Evolutionary conservation across 164 flowering plant genomes (phyloP).

Genomic region (Echeveria elegans): DNA sequence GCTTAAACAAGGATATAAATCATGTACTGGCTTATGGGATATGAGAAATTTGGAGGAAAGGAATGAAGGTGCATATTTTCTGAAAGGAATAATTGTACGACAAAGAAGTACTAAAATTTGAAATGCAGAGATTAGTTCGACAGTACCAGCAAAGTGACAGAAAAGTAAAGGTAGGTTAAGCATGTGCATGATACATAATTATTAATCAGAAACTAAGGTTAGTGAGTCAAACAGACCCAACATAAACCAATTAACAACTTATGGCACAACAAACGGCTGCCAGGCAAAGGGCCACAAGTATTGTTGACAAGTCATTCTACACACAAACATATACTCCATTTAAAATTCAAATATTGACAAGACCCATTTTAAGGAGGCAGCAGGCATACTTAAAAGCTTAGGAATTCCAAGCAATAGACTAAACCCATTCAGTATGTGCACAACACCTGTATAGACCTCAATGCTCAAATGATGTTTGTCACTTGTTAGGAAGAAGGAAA

Average conservation of each 20-base stretch:
- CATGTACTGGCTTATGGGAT: too few relatives aligned
- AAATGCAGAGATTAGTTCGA: background rate
- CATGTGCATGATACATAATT: background rate
- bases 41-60: background rate
- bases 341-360: constrained; percentile 1
- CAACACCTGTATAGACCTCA: constrained; percentile 3
- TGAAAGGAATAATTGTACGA: background rate
- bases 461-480: constrained; percentile 14
- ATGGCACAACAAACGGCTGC: background rate
- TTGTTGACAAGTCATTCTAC: constrained; percentile 4
- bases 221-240: constrained; percentile 1
- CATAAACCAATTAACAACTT: constrained; percentile 2
- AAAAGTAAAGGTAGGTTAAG: background rate
- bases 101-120: background rate
- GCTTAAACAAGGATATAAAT: too few relatives aligned
- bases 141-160: background rate
- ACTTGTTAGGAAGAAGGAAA: constrained; percentile 24
- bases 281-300: background rate
- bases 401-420: constrained; percentile 3
- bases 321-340: background rate
- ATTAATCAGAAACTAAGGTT: background rate
- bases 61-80: background rate
- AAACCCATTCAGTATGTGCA: background rate
- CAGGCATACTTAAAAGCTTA: constrained; percentile 3
- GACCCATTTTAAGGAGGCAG: constrained; percentile 10